These are phyloP conservation scores for Pythium vanterpoolii DNA, from an alignment of 352 stramenopile genomes.

Conservation along the genomic window DNA sequence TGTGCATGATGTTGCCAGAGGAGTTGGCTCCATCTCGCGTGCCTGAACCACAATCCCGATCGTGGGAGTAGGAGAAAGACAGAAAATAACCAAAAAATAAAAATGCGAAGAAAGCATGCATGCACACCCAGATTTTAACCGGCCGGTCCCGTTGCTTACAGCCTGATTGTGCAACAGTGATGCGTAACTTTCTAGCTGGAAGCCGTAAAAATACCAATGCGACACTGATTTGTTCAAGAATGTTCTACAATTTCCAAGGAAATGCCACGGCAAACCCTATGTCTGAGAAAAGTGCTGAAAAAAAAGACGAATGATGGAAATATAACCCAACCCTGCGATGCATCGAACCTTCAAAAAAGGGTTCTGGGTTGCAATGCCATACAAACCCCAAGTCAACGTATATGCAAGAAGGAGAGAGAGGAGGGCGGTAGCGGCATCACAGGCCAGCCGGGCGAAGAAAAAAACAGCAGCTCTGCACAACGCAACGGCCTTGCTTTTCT, in stretches of 20 bases:
- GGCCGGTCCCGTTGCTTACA: conserved; percentile 12
- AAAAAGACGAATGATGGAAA: conserved; percentile 23
- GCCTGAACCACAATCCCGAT: too few relatives aligned
- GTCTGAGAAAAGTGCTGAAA: conserved; percentile 27
- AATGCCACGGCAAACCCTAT: conserved; percentile 7
- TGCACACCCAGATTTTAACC: neutral
- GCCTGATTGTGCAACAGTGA: conserved; percentile 10
- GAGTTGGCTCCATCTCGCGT: conserved; percentile 3
- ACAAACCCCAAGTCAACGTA: conserved; percentile 12
- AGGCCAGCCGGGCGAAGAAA: conserved; percentile 18
- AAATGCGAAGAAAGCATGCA: neutral
- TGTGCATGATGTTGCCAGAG: conserved; percentile 1
- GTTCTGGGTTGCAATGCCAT: conserved; percentile 23
- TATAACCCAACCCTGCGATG: conserved; percentile 28
- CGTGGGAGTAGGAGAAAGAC: neutral
- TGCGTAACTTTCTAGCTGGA: conserved; percentile 1
- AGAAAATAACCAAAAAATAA: neutral
- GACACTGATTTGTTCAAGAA: conserved; percentile 9
- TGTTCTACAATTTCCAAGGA: conserved; percentile 16
- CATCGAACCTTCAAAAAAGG: conserved; percentile 29
- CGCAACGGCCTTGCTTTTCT: conserved; percentile 26
- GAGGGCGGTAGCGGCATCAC: conserved; percentile 17
- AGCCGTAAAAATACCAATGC: conserved; percentile 6
- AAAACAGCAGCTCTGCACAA: conserved; percentile 23
- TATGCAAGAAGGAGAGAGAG: conserved; percentile 12